Percentiles rank a stretch among this genome's conserved stretches.
These are phyloP conservation scores for Lachnellula willkommii DNA, from an alignment of 2,329 filamentous ascomycete genomes.

Conservation along the genomic window DNA sequence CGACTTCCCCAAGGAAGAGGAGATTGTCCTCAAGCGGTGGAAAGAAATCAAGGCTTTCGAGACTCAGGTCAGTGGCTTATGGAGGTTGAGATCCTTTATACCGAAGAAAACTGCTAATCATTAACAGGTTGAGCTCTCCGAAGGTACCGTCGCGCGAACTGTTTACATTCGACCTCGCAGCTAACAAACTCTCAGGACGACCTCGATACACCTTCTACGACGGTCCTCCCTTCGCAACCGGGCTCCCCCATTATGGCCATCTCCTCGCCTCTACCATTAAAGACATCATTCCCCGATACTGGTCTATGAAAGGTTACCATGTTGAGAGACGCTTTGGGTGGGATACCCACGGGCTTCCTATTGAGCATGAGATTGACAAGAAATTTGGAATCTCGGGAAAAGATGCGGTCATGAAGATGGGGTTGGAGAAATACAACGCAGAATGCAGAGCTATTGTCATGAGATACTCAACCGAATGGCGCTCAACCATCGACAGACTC, in stretches of 20 bases:
- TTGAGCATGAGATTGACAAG: conserved; percentile 98
- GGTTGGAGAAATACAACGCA: conserved; percentile 83
- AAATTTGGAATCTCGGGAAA: conserved; percentile 83
- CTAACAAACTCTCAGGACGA: conserved; percentile 34
- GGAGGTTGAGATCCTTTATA: conserved; percentile 1
- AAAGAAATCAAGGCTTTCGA: conserved; percentile 88
- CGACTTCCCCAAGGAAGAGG: conserved; percentile 89
- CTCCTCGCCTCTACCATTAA: conserved; percentile 89
- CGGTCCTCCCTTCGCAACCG: conserved; percentile 75
- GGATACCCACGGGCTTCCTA: conserved; percentile 91
- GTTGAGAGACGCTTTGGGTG: conserved; percentile 91
- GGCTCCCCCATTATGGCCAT: conserved; percentile 60
- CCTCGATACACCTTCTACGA: conserved; percentile 94
- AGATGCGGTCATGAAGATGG: conserved; percentile 79
- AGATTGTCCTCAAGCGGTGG: conserved; percentile 79
- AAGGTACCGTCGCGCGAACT: conserved; percentile 42
- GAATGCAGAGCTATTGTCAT: conserved; percentile 92
- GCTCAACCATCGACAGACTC: conserved; percentile 77
- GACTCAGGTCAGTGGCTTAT: conserved; percentile 47
- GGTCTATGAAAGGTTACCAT: conserved; percentile 94
- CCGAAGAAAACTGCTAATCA: neutral
- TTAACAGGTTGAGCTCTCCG: conserved; percentile 66
- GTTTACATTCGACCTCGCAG: neutral
- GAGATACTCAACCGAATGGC: conserved; percentile 83
- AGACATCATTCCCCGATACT: conserved; percentile 93